Base-by-base conservation (phyloP, 106 monocot genomes). In the Hemerocallis citrina region DNA sequence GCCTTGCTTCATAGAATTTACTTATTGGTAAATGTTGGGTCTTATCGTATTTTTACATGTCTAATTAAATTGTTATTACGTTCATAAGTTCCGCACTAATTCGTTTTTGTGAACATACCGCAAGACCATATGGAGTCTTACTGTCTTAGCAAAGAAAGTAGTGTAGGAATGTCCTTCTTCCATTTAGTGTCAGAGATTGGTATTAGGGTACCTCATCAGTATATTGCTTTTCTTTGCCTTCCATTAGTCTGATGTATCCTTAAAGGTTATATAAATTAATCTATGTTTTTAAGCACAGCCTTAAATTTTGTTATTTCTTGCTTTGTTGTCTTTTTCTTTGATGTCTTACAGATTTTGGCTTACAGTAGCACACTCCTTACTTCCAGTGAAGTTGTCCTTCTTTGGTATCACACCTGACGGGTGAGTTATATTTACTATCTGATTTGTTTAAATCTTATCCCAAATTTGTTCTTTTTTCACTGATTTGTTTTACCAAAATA, bases 261-360 rank as follows among this genome's bases (percentile, higher is more conserved):
- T 54, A 4, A n/a, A 54, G 31, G 30, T 32, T n/a, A 16, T 14
- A 20, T 54, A 3, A 7, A n/a, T n/a, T 29, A 4, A 16, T 29
- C n/a, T 27, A 11, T 54, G 1, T 31, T 15, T 24, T n/a, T 54
- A 11, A 2, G 3, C 54, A 11, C 10, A 31, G n/a, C 5, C 30
- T 5, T n/a, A 6, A 22, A 0, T 2, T 16, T 32, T n/a, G 15
- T 54, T 14, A 16, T 54, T 54, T 24, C 10, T 54, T 54, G 15
- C 32, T 32, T 30, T 54, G 1, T 31, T 31, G 24, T 6, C 49
- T 4, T n/a, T n/a, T n/a, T n/a, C n/a, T n/a, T n/a, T n/a, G n/a
- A n/a, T n/a, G n/a, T 3, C 39, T 12, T 59, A 45, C 76, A 85
- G 85, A 57, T 85, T 85, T 67, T 85, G 80, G 80, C 61, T 80